Conservation (phyloP, 768 basidiomycete genomes). For the Boletus sensibilis region DNA sequence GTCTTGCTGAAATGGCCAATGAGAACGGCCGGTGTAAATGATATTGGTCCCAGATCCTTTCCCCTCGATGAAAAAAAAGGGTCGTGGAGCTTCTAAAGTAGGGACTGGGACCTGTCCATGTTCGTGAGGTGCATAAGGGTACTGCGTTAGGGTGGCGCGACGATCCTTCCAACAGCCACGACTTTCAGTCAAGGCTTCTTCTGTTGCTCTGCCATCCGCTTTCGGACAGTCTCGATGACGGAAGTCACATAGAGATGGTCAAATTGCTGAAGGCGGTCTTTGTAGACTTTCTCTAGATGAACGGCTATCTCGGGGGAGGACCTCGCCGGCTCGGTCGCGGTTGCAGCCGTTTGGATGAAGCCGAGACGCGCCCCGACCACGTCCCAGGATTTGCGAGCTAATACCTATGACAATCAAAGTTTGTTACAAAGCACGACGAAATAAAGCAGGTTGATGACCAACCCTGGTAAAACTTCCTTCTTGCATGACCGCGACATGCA, state of each 20-base stretch:
- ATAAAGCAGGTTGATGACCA: conserved; percentile 8
- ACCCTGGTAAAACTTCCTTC: conserved; percentile 32
- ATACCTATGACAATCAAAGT: conserved; percentile 19
- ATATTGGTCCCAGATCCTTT: conserved; percentile 2
- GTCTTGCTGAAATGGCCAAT: conserved; percentile 4
- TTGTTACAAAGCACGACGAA: background rate
- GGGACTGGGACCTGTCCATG: conserved; percentile 3
- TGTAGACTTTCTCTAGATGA: conserved; percentile 29
- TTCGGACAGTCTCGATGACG: conserved; percentile 32
- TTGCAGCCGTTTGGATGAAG: conserved; percentile 22
- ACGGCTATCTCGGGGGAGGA: conserved; percentile 26
- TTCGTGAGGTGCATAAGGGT: conserved; percentile 4
- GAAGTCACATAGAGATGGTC: conserved; percentile 35
- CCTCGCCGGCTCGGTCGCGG: conserved; percentile 21
- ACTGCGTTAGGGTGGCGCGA: conserved; percentile 3
- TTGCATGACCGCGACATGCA: conserved; percentile 35
- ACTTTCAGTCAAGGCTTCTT: conserved; percentile 24
- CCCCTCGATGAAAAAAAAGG: conserved; percentile 3
- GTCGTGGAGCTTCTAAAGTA: conserved; percentile 17
- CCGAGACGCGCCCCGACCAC: conserved; percentile 29
- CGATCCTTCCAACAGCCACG: conserved; percentile 9
- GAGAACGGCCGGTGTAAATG: background rate
- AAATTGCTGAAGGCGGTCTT: conserved; percentile 33
- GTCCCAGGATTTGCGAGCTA: conserved; percentile 27
- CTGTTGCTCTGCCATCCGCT: conserved; percentile 33